These are phyloP conservation scores for Colletotrichum melonis DNA, from an alignment of 2,329 filamentous ascomycete genomes.

Conservation along the genomic window DNA sequence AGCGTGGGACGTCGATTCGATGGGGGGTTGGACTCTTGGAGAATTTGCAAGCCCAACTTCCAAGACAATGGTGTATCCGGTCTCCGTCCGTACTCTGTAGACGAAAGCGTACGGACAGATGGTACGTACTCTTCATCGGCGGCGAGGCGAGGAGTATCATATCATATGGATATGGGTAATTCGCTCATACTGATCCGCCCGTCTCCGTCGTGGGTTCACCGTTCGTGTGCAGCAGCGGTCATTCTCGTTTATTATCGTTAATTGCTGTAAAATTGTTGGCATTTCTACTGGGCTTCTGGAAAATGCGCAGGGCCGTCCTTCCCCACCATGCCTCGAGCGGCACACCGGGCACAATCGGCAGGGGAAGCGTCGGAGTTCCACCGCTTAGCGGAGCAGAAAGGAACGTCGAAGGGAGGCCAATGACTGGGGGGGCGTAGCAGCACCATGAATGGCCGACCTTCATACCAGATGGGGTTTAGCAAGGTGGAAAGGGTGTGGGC, in stretches of 20 bases:
- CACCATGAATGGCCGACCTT: conserved; percentile 6
- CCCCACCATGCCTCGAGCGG: conserved; percentile 13
- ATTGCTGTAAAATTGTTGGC: neutral
- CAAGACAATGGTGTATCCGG: no score
- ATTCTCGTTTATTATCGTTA: neutral
- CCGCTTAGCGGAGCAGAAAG: conserved; percentile 15
- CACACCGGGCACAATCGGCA: conserved; percentile 19
- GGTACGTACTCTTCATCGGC: neutral
- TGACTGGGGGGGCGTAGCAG: neutral
- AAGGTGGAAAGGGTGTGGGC: neutral
- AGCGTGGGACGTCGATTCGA: neutral
- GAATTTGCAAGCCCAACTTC: neutral
- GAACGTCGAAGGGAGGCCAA: conserved; percentile 20
- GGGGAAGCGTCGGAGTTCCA: conserved; percentile 32
- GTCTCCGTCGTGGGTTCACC: neutral
- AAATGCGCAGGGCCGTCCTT: conserved; percentile 29
- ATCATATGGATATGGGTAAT: neutral
- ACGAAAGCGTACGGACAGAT: neutral
- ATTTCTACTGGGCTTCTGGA: conserved; percentile 29
- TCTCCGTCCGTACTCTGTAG: neutral
- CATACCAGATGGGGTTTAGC: neutral
- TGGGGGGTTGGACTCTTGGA: neutral
- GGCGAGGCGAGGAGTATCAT: neutral
- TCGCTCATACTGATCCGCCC: neutral
- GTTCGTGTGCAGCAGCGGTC: neutral